phyloP scores from a whole-genome alignment of 805 yeast genomes.

The Myxozyma sirexii region DNA sequence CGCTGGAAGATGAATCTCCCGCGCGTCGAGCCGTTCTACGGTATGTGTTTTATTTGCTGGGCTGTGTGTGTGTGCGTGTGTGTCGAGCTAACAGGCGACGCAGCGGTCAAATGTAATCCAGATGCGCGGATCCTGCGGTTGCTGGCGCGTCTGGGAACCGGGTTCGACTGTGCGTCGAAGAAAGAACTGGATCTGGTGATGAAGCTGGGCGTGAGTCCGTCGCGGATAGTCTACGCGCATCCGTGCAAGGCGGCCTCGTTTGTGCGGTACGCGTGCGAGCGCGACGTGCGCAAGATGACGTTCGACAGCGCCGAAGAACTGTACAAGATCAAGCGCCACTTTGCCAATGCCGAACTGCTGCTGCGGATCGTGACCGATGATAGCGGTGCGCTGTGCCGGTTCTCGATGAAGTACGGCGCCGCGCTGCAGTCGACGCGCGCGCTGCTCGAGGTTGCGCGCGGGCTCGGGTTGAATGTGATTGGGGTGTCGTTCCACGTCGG shows the following conservation, averaged over 20 bases:
- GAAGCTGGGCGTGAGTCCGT: slow-evolving; percentile 61
- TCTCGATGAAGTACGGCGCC: slow-evolving; percentile 90
- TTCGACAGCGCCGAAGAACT: slow-evolving; percentile 88
- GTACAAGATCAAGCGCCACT: slow-evolving; percentile 65
- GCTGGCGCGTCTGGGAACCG: slow-evolving; percentile 64
- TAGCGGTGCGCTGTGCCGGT: slow-evolving; percentile 78
- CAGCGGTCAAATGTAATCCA: slow-evolving; percentile 91
- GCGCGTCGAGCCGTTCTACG: slow-evolving; percentile 73
- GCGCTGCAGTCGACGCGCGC: slow-evolving; percentile 54
- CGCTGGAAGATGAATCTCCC: slow-evolving; percentile 72
- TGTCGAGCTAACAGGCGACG: not conserved
- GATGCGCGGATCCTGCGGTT: slow-evolving; percentile 59
- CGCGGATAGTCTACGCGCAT: slow-evolving; percentile 82
- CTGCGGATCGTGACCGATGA: slow-evolving; percentile 90
- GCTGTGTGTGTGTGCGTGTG: not conserved
- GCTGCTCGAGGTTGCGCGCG: slow-evolving; percentile 63
- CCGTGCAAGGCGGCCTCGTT: slow-evolving; percentile 88
- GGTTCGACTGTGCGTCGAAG: slow-evolving; percentile 92
- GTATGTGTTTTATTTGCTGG: not conserved
- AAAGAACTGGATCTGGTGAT: slow-evolving; percentile 74
- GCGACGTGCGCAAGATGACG: slow-evolving; percentile 70
- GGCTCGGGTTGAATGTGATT: slow-evolving; percentile 63
- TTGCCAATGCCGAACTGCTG: slow-evolving; percentile 70
- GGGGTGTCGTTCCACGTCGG: slow-evolving; percentile 98
- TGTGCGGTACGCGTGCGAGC: slow-evolving; percentile 64